These are phyloP conservation scores for Rosa hybrid DNA, from an alignment of 331 rosid species.

Conservation along the genomic window DNA sequence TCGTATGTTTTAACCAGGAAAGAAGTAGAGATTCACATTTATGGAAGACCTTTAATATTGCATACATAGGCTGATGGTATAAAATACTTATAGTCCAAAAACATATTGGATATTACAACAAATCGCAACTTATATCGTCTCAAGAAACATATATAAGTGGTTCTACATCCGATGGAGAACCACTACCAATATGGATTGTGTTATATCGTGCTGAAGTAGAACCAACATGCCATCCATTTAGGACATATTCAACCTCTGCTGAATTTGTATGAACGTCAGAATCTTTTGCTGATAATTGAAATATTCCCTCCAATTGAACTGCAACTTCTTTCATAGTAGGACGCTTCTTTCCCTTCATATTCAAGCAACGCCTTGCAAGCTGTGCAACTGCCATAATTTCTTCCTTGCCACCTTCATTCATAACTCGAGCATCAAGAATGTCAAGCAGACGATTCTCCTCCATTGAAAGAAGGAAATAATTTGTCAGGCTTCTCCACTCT, in stretches of 20 bases:
- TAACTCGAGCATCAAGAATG: conserved; percentile 15
- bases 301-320: conserved; percentile 11
- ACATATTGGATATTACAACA: background rate
- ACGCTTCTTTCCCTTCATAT: conserved; percentile 22
- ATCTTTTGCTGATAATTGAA: background rate
- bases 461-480: conserved; percentile 16
- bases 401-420: conserved; percentile 1
- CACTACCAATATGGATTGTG: background rate
- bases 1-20: no score
- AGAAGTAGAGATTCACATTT: no score
- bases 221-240: conserved; percentile 10
- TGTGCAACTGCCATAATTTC: conserved; percentile 19
- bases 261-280: background rate
- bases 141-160: background rate
- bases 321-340: conserved; percentile 35
- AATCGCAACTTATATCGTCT: background rate
- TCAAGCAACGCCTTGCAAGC: conserved; percentile 20
- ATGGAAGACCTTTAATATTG: background rate
- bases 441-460: conserved; percentile 18
- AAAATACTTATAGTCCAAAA: background rate
- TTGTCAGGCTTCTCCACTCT: conserved; percentile 25
- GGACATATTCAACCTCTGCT: background rate
- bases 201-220: background rate
- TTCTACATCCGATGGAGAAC: background rate
- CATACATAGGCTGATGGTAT: background rate